Evolutionary conservation across 2,329 filamentous ascomycete genomes (phyloP), one percentile per base, ranked within the genome.

Genomic region (Neoascochyta sp.): DNA sequence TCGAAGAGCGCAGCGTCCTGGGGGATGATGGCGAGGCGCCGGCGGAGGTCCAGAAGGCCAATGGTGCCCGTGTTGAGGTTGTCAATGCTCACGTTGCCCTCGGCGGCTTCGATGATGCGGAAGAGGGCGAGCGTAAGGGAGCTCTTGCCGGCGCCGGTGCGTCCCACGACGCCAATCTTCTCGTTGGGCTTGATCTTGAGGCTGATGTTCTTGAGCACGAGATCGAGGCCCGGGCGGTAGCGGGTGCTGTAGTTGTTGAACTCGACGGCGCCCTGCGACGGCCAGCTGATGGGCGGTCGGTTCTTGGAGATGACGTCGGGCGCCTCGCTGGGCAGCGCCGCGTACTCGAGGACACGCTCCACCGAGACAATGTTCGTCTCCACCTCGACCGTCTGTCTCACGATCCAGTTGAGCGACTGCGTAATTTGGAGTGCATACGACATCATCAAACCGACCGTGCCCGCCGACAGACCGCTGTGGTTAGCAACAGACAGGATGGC

Each of bases 361-460:
- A 98, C 92, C 7, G 90, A 95, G 24, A 98, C 90, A 55, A 98
- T 98, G 65, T 98, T 98, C n/a, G 90, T 96, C 72, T 98, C 93
- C n/a, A 98, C 92, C 65, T 98, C 93, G 18, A 98, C 92, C 0
- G 89, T 95, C 67, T 98, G 92, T 36, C 93, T 81, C 29, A 98
- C 92, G 55, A 98, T 95, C 92, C 92, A 98, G 70, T 96, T 98
- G 54, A 98, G 76, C 19, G 89, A 95, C 47, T 90, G 86, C 2
- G 92, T 98, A 57, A 98, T 96, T 68, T 95, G 87, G 43, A 98
- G 75, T 21, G 89, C 92, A 66, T 96, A 95, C 25, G 90, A 95
- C 88, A 98, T 95, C 43, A 86, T 80, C 54, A 98, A 71, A 70
- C 93, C 93, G 29, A 96, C 89, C 65, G 80, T 71, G 36, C 92